Evolutionary conservation across 768 basidiomycete species (phyloP), one percentile per base, ranked within the genome.

Genomic region (Mycena metata): DNA sequence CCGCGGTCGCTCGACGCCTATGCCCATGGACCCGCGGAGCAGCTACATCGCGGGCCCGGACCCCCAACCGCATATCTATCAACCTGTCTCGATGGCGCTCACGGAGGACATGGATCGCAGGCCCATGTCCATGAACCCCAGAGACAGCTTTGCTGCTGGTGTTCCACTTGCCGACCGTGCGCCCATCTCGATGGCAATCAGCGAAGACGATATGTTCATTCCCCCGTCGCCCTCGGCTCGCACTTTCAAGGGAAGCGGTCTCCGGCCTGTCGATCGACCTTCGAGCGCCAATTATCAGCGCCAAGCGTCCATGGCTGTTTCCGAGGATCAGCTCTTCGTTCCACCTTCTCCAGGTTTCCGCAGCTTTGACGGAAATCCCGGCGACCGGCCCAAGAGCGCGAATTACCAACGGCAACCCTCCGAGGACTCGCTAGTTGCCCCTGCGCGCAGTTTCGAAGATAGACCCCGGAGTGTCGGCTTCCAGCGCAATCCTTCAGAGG

Each of bases 81-180:
- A 92, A 74, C 92, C 92, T 3, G 91, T 94, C 60, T 92, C 92
- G 24, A 88, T 90, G 85, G 86, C 86, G 17, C 71, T 86, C 59
- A 85, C 85, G n/a, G 86, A 87, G 54, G 85, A 86, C 71, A 19
- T 71, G 42, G 70, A 71, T 30, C 54, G 62, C 43, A 52, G 70
- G 4, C 71, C 69, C 10, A 72, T 72, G 71, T 69, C 71, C 43
- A 66, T 69, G 60, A 66, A 69, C 56, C 64, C 65, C 13, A 66
- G 64, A 39, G 70, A 72, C 41, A 57, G 67, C 30, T 72, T 72
- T 41, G 64, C 67, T 23, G 64, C 63, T 16, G 68, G 68, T 35
- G 70, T 72, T 23, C 70, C 70, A 26, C 36, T 72, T n/a, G 67
- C 67, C 35, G 70, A 72, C 49, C 70, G 70, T 46, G 49, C 63